phyloP scores from a whole-genome alignment of 805 yeast species.

The Starmerella potacharoeniae region DNA sequence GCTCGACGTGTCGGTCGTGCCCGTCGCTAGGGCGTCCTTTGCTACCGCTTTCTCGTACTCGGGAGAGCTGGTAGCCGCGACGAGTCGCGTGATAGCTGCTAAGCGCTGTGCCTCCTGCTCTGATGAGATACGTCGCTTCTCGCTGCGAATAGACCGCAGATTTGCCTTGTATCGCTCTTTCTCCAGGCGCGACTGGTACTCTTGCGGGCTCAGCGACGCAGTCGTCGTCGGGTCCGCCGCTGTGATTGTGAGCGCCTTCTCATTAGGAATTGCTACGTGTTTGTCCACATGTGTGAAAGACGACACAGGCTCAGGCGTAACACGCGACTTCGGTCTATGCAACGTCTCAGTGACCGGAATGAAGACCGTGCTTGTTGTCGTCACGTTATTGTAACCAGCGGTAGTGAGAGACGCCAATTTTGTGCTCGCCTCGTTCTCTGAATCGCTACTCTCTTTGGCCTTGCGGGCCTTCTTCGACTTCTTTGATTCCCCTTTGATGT shows the following conservation, averaged over 20 bases:
- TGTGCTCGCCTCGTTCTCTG: no score
- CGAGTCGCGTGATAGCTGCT: neutral
- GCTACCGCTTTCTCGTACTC: neutral
- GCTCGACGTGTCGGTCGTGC: neutral
- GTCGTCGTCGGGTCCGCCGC: conserved; percentile 16
- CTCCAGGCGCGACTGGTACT: conserved; percentile 13
- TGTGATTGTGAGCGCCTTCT: conserved; percentile 15
- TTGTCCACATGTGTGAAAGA: neutral
- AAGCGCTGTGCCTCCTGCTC: neutral
- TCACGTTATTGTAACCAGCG: neutral
- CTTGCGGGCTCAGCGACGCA: conserved; percentile 15
- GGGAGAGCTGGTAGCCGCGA: neutral
- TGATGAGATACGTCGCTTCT: conserved; percentile 7
- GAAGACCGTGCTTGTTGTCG: neutral
- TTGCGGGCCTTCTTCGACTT: neutral
- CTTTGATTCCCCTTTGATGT: no score
- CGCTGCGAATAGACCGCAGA: conserved; percentile 17
- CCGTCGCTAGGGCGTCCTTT: neutral
- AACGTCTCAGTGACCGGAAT: no score
- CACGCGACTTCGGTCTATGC: no score
- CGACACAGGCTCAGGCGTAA: neutral
- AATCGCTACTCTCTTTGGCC: neutral
- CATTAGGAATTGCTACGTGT: neutral
- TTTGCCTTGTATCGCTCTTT: conserved; percentile 13
- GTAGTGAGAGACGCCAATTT: neutral